Evolutionary conservation across 2,329 filamentous ascomycete genomes (phyloP).

Genomic region (Cercospora sp.): DNA sequence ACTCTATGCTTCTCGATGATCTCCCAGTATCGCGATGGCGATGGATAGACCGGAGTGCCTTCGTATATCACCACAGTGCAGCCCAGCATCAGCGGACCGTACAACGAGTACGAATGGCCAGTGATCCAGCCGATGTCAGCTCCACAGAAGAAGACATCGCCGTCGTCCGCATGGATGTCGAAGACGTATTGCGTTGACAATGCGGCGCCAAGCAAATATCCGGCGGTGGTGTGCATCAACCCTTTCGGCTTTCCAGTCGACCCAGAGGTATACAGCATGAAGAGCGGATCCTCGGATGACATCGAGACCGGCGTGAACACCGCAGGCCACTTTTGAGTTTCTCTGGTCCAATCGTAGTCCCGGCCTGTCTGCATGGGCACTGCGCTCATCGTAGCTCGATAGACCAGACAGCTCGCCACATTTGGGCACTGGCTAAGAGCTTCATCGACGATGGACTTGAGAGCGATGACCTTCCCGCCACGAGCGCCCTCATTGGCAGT

Average conservation of each 20-base stretch:
- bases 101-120: background rate
- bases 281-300: background rate
- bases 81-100: background rate
- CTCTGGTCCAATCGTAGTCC: background rate
- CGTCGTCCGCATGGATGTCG: background rate
- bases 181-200: background rate
- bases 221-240: background rate
- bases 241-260: background rate
- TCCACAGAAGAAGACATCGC: background rate
- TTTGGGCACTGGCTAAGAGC: slow-evolving; percentile 44
- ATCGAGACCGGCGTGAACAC: background rate
- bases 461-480: slow-evolving; percentile 79
- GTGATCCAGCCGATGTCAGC: background rate
- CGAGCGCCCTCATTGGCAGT: slow-evolving; percentile 95
- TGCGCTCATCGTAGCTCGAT: slow-evolving; percentile 49
- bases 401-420: background rate
- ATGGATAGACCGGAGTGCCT: background rate
- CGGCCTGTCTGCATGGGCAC: slow-evolving; percentile 53
- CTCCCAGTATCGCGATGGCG: background rate
- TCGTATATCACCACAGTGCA: background rate
- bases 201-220: background rate
- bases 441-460: background rate
- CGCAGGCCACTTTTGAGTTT: background rate
- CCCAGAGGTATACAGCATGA: background rate
- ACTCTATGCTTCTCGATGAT: background rate